These are phyloP conservation scores for Nepenthes alata DNA, from an alignment of 179 eudicot genomes.

Conservation along the genomic window DNA sequence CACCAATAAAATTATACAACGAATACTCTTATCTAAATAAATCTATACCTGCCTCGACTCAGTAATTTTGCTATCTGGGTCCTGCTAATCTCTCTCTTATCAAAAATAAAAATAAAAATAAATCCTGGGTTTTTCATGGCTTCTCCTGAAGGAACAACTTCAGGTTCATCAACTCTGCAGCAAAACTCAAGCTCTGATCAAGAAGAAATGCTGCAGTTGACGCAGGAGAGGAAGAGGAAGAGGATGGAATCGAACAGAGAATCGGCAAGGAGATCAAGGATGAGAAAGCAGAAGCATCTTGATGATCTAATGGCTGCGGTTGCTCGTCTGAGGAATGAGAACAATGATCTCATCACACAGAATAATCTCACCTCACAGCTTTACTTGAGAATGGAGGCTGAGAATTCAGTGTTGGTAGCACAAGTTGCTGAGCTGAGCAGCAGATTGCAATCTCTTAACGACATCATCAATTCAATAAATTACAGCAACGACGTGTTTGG, in stretches of 20 bases:
- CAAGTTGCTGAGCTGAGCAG: conserved; percentile 60
- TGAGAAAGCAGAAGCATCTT: conserved; percentile 68
- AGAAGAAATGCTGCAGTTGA: neutral
- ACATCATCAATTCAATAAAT: conserved; percentile 26
- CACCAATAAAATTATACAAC: neutral
- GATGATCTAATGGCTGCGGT: conserved; percentile 48
- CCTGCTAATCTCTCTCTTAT: conserved; percentile 4
- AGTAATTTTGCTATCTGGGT: conserved; percentile 10
- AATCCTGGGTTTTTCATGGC: conserved; percentile 15
- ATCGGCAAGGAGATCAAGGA: conserved; percentile 73
- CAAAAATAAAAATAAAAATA: neutral
- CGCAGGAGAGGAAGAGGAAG: conserved; percentile 48
- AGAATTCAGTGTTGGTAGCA: conserved; percentile 55
- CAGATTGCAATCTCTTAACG: conserved; percentile 57
- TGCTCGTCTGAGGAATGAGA: conserved; percentile 37
- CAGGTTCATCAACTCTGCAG: conserved; percentile 16
- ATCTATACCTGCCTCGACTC: neutral
- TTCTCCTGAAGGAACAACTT: conserved; percentile 24
- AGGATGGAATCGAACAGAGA: conserved; percentile 81
- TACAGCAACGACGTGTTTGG: conserved; percentile 11
- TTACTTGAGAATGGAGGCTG: conserved; percentile 37
- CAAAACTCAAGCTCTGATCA: neutral
- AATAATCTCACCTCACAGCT: conserved; percentile 39
- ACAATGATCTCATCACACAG: conserved; percentile 31
- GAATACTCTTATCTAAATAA: neutral